Evolutionary conservation across 805 yeast genomes (phyloP).

Genomic region (Naumovozyma baii): DNA sequence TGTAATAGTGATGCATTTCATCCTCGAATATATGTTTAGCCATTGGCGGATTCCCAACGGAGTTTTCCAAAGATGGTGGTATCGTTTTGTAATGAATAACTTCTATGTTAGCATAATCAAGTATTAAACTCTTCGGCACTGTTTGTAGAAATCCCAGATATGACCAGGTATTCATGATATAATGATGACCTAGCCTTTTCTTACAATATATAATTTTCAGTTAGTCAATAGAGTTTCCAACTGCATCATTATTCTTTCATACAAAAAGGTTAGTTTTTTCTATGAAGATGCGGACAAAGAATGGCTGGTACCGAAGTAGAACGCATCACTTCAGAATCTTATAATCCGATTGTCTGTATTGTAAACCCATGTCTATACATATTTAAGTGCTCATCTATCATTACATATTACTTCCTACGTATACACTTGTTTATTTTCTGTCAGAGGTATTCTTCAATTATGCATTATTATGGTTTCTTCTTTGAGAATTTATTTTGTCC

Average conservation of each 20-base stretch:
- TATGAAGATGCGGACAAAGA: no score
- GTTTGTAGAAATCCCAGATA: neutral
- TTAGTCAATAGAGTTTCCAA: no score
- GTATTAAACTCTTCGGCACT: neutral
- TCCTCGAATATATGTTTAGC: neutral
- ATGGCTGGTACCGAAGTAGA: no score
- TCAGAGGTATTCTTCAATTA: slow-evolving; percentile 1
- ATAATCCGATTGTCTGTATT: neutral
- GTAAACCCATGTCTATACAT: neutral
- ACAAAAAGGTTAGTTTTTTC: no score
- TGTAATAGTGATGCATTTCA: neutral
- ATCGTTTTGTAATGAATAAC: neutral
- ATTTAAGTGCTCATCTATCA: neutral
- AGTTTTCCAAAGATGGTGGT: neutral
- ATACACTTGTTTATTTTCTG: neutral
- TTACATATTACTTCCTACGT: neutral
- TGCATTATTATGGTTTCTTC: slow-evolving; percentile 5
- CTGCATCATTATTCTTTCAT: no score
- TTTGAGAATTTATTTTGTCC: slow-evolving; percentile 43
- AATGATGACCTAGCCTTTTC: neutral
- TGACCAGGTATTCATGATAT: neutral
- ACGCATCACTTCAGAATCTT: no score
- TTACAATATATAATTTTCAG: neutral
- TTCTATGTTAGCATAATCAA: neutral
- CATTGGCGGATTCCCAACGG: neutral